A percentile compares a stretch with the other conserved stretches of the same genome.
These are phyloP conservation scores for Fusarium caatingaense DNA, from an alignment of 2,329 filamentous ascomycete species.

Conservation along the genomic window DNA sequence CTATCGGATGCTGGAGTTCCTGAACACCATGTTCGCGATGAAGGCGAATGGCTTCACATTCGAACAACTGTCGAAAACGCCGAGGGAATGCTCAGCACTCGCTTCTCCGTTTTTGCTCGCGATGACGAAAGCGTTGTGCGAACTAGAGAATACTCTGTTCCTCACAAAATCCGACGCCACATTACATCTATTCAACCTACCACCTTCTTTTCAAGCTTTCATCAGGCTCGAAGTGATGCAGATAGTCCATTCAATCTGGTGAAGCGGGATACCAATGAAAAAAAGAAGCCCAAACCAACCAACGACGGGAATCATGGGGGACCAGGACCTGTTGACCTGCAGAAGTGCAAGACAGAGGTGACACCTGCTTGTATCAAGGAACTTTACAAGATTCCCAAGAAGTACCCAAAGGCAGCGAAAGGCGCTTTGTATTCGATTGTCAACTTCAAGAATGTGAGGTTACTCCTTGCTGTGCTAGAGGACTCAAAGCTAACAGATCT, in stretches of 20 bases:
- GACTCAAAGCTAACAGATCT: constrained; percentile 4
- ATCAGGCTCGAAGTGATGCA: neutral
- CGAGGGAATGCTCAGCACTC: constrained; percentile 60
- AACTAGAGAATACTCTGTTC: constrained; percentile 55
- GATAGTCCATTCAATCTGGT: neutral
- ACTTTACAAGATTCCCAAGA: constrained; percentile 57
- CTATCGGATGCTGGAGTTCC: constrained; percentile 54
- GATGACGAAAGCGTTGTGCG: constrained; percentile 57
- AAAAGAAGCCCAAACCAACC: neutral
- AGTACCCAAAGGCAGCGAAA: constrained; percentile 67
- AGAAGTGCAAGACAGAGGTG: constrained; percentile 52
- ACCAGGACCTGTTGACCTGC: constrained; percentile 16
- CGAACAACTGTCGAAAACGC: constrained; percentile 54
- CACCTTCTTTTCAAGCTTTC: constrained; percentile 46
- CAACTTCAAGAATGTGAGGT: constrained; percentile 55
- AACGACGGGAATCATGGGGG: constrained; percentile 30
- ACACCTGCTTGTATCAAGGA: constrained; percentile 59
- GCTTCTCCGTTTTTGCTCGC: constrained; percentile 54
- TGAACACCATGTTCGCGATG: constrained; percentile 51
- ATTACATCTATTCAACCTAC: constrained; percentile 63
- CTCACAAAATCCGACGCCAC: constrained; percentile 46
- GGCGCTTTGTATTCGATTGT: constrained; percentile 73
- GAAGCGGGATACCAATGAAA: neutral
- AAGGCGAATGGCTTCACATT: constrained; percentile 57
- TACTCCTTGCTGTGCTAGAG: too few species aligned